Percentiles rank a stretch among this genome's conserved stretches.
These are phyloP conservation scores for Firmiana major DNA, from an alignment of 345 rosid genomes.

Conservation along the genomic window DNA sequence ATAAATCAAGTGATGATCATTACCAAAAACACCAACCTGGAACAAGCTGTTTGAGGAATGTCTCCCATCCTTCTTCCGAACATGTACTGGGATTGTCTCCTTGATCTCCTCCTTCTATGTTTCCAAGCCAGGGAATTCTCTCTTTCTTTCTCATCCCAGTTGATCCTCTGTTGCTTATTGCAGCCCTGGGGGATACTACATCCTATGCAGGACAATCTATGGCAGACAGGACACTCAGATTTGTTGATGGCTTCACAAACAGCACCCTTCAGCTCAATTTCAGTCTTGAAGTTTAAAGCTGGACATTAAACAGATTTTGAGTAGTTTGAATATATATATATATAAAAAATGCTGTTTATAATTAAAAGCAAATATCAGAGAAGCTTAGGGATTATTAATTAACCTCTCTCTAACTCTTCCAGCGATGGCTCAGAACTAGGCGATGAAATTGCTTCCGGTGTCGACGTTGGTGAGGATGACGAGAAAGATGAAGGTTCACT, in stretches of 20 bases:
- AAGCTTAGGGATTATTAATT: neutral
- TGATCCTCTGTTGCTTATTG: neutral
- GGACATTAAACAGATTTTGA: neutral
- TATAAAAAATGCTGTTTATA: neutral
- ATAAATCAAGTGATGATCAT: neutral
- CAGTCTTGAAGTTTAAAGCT: neutral
- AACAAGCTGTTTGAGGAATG: neutral
- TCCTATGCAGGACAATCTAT: slow-evolving; percentile 14
- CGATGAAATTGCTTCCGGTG: neutral
- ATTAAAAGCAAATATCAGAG: neutral
- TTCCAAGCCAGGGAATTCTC: neutral
- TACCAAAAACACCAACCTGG: slow-evolving; percentile 1
- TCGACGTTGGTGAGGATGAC: neutral
- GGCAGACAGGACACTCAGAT: slow-evolving; percentile 21
- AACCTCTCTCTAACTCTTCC: neutral
- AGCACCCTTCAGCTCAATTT: neutral
- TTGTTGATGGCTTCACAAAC: slow-evolving; percentile 7
- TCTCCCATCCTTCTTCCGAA: neutral
- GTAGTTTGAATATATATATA: neutral
- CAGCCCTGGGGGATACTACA: slow-evolving; percentile 10
- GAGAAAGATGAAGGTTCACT: neutral
- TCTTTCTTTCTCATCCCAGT: neutral
- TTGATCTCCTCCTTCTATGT: neutral
- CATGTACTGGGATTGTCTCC: neutral
- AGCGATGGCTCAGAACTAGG: neutral